These are phyloP conservation scores for Marasmius fiardii DNA, from an alignment of 1,284 basidiomycete genomes.

Conservation along the genomic window DNA sequence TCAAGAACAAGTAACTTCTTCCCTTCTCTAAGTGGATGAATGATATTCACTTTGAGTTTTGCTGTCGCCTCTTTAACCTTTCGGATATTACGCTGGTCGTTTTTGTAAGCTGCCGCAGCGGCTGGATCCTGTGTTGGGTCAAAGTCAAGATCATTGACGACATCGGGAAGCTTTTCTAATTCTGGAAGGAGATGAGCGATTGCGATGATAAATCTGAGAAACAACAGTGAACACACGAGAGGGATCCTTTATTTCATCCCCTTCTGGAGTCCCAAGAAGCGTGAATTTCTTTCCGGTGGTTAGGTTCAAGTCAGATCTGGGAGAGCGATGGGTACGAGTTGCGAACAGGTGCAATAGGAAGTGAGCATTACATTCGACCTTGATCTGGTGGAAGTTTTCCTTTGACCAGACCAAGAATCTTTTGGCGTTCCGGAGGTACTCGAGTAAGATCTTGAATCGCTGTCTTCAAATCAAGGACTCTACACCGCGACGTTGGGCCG, in stretches of 20 bases:
- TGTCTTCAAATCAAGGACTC: constrained; percentile 68
- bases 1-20: constrained; percentile 84
- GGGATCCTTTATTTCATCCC: constrained; percentile 80
- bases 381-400: constrained; percentile 81
- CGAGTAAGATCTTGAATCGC: constrained; percentile 68
- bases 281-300: constrained; percentile 69
- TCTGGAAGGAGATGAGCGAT: constrained; percentile 34
- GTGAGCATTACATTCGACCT: constrained; percentile 50
- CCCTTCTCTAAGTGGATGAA: constrained; percentile 71
- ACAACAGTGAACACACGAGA: constrained; percentile 31
- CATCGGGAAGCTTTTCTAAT: constrained; percentile 65
- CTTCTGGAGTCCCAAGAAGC: constrained; percentile 79
- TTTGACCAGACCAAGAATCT: constrained; percentile 84
- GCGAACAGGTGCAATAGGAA: constrained; percentile 5
- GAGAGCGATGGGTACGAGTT: constrained; percentile 3
- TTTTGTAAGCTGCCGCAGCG: constrained; percentile 56
- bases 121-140: constrained; percentile 64
- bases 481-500: constrained; percentile 22
- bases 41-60: constrained; percentile 67
- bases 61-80: constrained; percentile 73
- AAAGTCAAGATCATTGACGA: constrained; percentile 78
- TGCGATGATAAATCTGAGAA: not conserved
- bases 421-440: constrained; percentile 85
- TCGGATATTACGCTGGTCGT: constrained; percentile 74
- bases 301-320: constrained; percentile 59